Base-by-base conservation (phyloP, 495 filamentous ascomycete species). In the Delitschia confertaspora region DNA sequence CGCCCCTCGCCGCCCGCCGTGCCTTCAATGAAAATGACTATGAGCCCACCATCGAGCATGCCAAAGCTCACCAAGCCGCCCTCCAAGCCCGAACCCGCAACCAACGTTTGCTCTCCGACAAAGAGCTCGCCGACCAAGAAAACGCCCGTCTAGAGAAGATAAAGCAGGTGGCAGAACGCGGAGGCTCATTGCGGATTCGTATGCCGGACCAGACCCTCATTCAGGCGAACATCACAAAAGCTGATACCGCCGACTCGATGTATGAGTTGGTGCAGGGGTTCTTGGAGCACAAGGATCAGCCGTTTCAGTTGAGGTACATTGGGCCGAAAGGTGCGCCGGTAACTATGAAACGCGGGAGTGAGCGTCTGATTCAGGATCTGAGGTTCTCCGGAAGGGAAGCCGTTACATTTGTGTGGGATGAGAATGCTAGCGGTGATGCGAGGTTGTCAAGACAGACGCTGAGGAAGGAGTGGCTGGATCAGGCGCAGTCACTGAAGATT, bases 171-270 rank as follows among this genome's bases (percentile, higher is more conserved):
- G 79, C 72, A 25, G 69, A 74, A 9, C 48, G 45, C 21, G 49
- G 48, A 31, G 77, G 94, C 29, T 69, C 76, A 29, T 72, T 98
- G 42, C 87, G 83, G 47, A 69, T 96, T 39, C 82, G 89, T 17
- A 87, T 94, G 49, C 88, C 91, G 1, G 88, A 95, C 60, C 79
- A 85, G 52, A 79, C 74, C 41, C 75, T 76, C 27, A 72, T 86
- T 14, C 69, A 82, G 20, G 74, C 76, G 55, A 70, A 69, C 32
- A 79, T 87, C 55, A 68, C 65, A 2, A 74, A 76, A 3, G 52
- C 64, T 0, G 78, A 88, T 38, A 82, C 83, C 0, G 79, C 75
- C 6, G 63, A 68, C 9, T 59, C 68, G 14, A 67, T 94, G 1
- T 85, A 95, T 63, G 63, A 65, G 6, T 83, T 79, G 48, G 79